phyloP scores from a whole-genome alignment of 1,284 basidiomycete genomes.

The Apiotrichum gracile region DNA sequence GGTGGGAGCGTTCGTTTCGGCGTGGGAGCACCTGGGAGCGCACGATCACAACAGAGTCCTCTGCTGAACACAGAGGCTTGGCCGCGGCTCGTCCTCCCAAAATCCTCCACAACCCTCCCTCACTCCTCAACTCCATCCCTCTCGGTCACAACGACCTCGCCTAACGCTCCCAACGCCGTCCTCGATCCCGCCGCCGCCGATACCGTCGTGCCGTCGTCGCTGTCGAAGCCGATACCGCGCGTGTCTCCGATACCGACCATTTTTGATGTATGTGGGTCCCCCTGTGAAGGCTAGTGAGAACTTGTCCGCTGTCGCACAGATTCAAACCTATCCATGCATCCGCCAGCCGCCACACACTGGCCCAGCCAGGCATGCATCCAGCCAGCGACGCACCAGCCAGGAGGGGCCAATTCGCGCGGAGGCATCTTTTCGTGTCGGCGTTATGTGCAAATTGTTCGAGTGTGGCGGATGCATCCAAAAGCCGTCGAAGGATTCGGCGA shows the following conservation, averaged over 20 bases:
- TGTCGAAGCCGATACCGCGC: too few species aligned
- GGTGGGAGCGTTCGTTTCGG: too few species aligned
- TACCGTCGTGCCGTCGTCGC: too few species aligned
- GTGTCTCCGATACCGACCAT: conserved; percentile 16
- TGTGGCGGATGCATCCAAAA: background rate
- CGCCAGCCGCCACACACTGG: background rate
- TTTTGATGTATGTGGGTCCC: conserved; percentile 9
- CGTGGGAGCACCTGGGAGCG: too few species aligned
- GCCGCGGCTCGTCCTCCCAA: too few species aligned
- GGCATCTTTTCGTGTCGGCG: background rate
- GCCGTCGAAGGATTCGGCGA: background rate
- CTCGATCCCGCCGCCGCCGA: background rate
- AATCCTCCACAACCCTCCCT: background rate
- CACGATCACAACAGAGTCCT: background rate
- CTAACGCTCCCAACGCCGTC: background rate
- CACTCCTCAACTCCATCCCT: background rate
- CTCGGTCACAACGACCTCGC: background rate
- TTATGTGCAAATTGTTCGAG: background rate
- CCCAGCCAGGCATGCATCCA: too few species aligned
- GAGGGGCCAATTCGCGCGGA: too few species aligned
- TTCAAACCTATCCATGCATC: background rate
- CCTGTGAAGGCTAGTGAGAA: conserved; percentile 12
- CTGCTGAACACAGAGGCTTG: background rate
- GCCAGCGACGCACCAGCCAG: too few species aligned
- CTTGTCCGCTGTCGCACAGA: background rate